A percentile compares a stretch with the other conserved stretches of the same genome.
phyloP scores from a whole-genome alignment of 345 rosid genomes.

The Cochlearia excelsa region DNA sequence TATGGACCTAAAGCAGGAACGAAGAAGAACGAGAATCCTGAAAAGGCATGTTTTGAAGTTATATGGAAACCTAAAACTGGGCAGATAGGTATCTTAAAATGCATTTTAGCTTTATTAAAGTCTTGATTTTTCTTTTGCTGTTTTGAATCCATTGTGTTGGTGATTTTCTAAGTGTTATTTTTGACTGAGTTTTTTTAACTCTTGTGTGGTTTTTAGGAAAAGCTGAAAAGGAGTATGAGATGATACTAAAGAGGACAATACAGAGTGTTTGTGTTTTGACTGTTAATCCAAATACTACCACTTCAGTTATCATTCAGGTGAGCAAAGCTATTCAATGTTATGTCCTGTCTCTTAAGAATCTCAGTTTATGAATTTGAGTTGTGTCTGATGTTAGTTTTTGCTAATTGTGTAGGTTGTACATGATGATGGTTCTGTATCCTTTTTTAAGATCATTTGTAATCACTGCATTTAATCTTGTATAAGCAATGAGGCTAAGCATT shows the following conservation, averaged over 20 bases:
- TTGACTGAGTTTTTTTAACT: too few species aligned
- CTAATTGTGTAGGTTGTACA: slow-evolving; percentile 60
- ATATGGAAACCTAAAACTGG: slow-evolving; percentile 94
- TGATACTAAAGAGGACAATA: slow-evolving; percentile 78
- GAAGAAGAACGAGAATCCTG: slow-evolving; percentile 85
- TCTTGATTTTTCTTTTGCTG: neutral
- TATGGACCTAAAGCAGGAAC: slow-evolving; percentile 95
- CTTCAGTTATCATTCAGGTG: slow-evolving; percentile 81
- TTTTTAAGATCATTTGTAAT: neutral
- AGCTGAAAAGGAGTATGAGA: slow-evolving; percentile 71
- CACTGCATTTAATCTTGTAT: neutral
- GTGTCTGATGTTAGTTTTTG: slow-evolving; percentile 10
- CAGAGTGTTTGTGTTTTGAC: slow-evolving; percentile 81
- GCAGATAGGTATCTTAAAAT: slow-evolving; percentile 52
- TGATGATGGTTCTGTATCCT: slow-evolving; percentile 98
- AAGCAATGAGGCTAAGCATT: neutral
- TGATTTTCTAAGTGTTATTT: neutral
- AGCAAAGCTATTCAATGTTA: neutral
- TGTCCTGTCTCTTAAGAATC: neutral
- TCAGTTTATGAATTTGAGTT: neutral
- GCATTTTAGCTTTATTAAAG: neutral
- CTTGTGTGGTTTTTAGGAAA: slow-evolving; percentile 47
- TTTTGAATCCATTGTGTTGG: neutral
- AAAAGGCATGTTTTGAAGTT: slow-evolving; percentile 86
- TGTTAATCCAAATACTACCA: slow-evolving; percentile 79